Evolutionary conservation across 495 filamentous ascomycete genomes (phyloP).

Genomic region (Cercophora sp.): DNA sequence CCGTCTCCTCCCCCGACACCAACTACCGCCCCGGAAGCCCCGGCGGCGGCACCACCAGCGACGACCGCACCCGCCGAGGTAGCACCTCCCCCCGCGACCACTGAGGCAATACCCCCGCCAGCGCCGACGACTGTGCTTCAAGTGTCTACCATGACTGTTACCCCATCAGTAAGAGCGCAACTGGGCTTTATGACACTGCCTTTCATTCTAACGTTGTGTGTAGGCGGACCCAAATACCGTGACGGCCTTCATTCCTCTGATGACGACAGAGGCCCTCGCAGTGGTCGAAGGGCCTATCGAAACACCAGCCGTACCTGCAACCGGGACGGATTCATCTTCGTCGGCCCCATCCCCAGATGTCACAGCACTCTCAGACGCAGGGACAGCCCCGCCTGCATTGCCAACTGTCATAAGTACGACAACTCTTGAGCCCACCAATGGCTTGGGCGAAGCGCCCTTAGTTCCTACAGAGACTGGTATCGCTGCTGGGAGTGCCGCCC

Average conservation of each 20-base stretch:
- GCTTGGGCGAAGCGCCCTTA: not conserved
- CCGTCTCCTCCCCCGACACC: not conserved
- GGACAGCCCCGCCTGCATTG: conserved; percentile 5
- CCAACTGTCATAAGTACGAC: conserved; percentile 10
- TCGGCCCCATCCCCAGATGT: not conserved
- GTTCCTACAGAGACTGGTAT: not conserved
- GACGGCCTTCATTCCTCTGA: conserved; percentile 1
- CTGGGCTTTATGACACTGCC: not conserved
- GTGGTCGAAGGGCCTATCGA: not conserved
- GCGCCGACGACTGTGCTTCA: conserved; percentile 5
- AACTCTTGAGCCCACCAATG: conserved; percentile 12
- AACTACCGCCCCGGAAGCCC: not conserved
- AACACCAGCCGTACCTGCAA: not conserved
- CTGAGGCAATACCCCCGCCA: not conserved
- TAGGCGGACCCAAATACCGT: not conserved
- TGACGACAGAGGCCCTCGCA: not conserved
- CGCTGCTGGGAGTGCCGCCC: not conserved
- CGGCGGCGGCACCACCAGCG: not conserved
- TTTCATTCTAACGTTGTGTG: not conserved
- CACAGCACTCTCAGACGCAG: conserved; percentile 1
- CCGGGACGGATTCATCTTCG: not conserved
- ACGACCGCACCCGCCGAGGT: not conserved
- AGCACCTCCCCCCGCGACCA: not conserved
- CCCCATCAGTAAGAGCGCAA: not conserved
- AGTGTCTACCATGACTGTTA: conserved; percentile 11